Base-by-base conservation (phyloP, 2,329 filamentous ascomycete species). In the Calonectria pseudoturangicola region DNA sequence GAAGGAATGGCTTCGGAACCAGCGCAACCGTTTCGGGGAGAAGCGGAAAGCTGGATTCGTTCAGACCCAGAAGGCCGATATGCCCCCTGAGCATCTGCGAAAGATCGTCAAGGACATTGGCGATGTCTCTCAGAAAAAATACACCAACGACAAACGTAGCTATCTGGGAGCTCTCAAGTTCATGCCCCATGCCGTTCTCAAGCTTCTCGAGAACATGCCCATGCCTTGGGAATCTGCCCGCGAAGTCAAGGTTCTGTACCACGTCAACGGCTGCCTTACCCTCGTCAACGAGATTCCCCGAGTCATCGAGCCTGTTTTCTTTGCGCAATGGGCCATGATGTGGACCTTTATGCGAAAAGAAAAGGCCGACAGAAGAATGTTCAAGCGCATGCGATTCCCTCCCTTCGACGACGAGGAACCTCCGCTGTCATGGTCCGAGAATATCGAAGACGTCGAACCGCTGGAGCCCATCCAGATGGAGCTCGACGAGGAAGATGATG, bases 321-420 rank as follows among this genome's bases (percentile, higher is more conserved):
- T 98, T 83, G 97, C 97, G 70, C 97, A 99, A 84, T 99, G 97
- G 97, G 97, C 97, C 15, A 98, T 96, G 68, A 99, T 99, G 97
- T 99, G 97, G 97, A 93, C 98, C 30, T 95, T 94, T 54, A 99
- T 99, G 97, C 92, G 97, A 79, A 94, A 97, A 79, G 97, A 99
- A 83, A 99, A 99, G 89, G 97, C 95, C 82, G 97, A 99, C 81
- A 89, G 97, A 84, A 89, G 96, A 82, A 92, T 98, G 79, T 99
- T 99, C 89, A 99, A 99, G 88, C 92, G 97, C 76, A 99, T 99
- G 97, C 92, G 97, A 79, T 99, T 99, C 80, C 97, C 97, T 21
- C 97, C 97, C 0, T 99, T 99, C 79, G 97, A 99, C 79, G 97
- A 99, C 81, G 97, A 99, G 86, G 97, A 99, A 82, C 97, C 97